Evolutionary conservation across 257 asterid genomes (phyloP), one percentile per base, ranked within the genome.

Genomic region (Leptodermis oblonga): DNA sequence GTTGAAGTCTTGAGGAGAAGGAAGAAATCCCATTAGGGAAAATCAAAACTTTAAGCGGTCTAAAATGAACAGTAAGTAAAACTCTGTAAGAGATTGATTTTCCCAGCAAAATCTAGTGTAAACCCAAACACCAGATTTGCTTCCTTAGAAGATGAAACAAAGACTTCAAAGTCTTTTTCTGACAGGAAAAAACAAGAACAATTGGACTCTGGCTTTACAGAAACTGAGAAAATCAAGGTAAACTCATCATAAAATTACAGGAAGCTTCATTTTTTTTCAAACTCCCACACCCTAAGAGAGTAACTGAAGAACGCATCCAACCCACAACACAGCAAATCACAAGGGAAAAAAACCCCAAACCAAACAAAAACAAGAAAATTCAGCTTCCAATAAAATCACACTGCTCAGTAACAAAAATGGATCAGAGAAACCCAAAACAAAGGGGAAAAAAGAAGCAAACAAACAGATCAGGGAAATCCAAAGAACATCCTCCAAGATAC

Each of bases 231-330:
- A 76, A 71, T 52, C 54, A 62, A 69, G 59, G 68, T 66, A 59
- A 45, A 69, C 18, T 63, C 75, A 87, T 80, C 83, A 76, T 74
- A 74, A 81, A 83, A 87, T 85, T 83, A 78, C 83, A 79, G 76
- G 65, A 69, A 75, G 54, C 64, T 53, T 72, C 56, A 31, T 65
- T 68, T 45, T 68, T 65, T 52, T 61, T 62, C 69, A 69, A 68
- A 69, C 58, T 61, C 18, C 43, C 13, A 10, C 25, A 48, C 65
- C 11, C 26, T 64, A 70, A 28, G 1, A 26, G 59, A 48, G 17
- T 20, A 60, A 34, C 3, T 37, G 13, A 28, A 45, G 39, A 17
- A 15, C 65, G 17, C 53, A 55, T 42, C 56, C 9, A 72, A 30
- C 4, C 8, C 33, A 20, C 67, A 12, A 61, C 62, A 48, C 58